Base-by-base conservation (phyloP, 2,329 filamentous ascomycete species). In the Teratosphaeria pseudoeucalypti region DNA sequence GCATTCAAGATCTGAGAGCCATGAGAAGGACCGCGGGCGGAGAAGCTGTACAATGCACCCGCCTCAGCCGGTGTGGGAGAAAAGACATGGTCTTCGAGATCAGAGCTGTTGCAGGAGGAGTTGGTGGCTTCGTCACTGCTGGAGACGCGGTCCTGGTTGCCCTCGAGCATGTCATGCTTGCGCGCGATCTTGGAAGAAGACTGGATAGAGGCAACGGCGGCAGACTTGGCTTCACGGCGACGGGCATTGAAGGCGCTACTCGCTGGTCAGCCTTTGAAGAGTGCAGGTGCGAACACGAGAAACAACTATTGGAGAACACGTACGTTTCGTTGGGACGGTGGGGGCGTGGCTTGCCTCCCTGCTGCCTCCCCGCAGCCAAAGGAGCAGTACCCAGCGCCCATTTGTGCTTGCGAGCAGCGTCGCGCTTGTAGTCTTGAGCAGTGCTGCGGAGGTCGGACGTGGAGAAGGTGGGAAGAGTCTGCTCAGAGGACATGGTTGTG, bases 1-100 rank as follows among this genome's bases (percentile, higher is more conserved):
- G 75, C 75, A 61, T 80, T 79, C 55, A 85, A 75, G 68, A 85
- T 78, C 67, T 82, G 81, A 71, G 80, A 81, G 49, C 82, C 82
- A 34, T 78, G 74, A 61, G 71, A 75, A 16, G 81, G 81, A 29
- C 78, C 78, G 23, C 73, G 71, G 12, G 78, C 76, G 61, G 84
- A 81, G 72, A 77, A 85, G 52, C 78, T 81, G 72, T 82, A 81
- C 56, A 80, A 73, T 61, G 81, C 74, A 39, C 78, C 79, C 37
- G 75, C 76, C 55, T 81, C 79, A 29, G 72, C 73, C 19, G 72
- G 71, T 47, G 77, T 76, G 5, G 73, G 72, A 14, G 76, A 76
- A 12, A 73, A 69, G 54, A 77, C 74, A 39, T 76, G 74, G 43
- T 77, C 69, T 19, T 54, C 53, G 53, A 32, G 53, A 54, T 54